Evolutionary conservation across 345 rosid species (phyloP), one percentile per base, ranked within the genome.

Genomic region (Carallia brachiata): DNA sequence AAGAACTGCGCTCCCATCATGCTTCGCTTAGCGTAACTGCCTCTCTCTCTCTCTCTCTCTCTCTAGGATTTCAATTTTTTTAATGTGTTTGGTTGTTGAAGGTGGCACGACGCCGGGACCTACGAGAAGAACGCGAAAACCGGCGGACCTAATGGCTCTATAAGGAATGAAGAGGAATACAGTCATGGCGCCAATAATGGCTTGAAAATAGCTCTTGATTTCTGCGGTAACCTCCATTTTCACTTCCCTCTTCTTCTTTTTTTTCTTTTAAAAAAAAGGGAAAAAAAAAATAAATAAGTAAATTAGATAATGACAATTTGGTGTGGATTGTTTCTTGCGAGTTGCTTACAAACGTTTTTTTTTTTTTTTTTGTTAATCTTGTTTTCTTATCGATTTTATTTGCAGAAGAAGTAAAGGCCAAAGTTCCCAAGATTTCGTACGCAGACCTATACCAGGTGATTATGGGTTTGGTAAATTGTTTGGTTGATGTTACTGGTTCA

Each of bases 81-180:
- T n/a, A 59, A 7, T 18, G 52, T 31, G 52, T 59, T 67, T 31
- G 56, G 30, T 67, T 55, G 56, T 23, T 79, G 74, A 75, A 94
- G 98, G 57, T 94, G 98, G 98, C 97, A 91, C 67, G 98, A 94
- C 34, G 97, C 98, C 4, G 97, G 98, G 67, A 91, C 98, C 4
- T 90, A 88, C 60, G 96, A 91, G 73, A 93, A 77, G 62, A 85
- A 40, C 66, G 81, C 93, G 61, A 94, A 87, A 76, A 94, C 97
- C 0, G 97, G 96, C n/a, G 98, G 95, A 66, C 84, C 97, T 30
- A 91, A 90, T 75, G 98, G 96, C 67, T 94, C 98, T 31, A 91
- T 94, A 19, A 81, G 96, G 83, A 90, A 80, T 71, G 93, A 91
- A 52, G 96, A 91, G 65, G 97, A 94, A 83, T 78, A 23, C 74